Conservation (phyloP, 2,329 filamentous ascomycete species). For the Paracoccidioides brasiliensis region DNA sequence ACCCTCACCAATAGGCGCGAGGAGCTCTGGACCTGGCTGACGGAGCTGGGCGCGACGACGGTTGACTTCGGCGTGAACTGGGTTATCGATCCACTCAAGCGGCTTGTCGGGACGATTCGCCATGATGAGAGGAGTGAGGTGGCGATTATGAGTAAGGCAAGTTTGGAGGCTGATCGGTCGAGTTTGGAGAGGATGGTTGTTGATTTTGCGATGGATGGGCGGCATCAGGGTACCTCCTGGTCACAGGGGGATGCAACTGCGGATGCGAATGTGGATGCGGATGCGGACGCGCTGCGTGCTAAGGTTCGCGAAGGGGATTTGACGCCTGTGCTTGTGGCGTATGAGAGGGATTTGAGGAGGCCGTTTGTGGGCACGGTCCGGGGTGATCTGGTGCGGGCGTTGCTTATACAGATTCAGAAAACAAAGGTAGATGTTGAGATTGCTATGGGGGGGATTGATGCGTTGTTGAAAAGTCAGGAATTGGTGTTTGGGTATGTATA, state of each 20-base stretch:
- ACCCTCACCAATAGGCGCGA: slow-evolving; percentile 61
- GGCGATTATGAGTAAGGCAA: slow-evolving; percentile 90
- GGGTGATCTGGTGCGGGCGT: slow-evolving; percentile 76
- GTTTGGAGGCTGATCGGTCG: slow-evolving; percentile 75
- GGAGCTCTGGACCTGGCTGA: slow-evolving; percentile 67
- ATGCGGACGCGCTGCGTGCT: slow-evolving; percentile 60
- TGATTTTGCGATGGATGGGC: slow-evolving; percentile 76
- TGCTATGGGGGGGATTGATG: slow-evolving; percentile 89
- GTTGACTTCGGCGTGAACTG: slow-evolving; percentile 94
- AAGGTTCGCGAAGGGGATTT: slow-evolving; percentile 87
- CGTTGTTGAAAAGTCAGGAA: slow-evolving; percentile 88
- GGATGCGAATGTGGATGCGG: slow-evolving; percentile 41
- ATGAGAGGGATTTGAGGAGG: slow-evolving; percentile 72
- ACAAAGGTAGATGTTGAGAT: slow-evolving; percentile 97
- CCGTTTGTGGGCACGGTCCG: slow-evolving; percentile 72
- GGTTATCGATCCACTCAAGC: slow-evolving; percentile 74
- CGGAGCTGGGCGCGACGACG: slow-evolving; percentile 62
- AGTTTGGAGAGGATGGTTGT: slow-evolving; percentile 97
- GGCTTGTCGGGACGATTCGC: slow-evolving; percentile 79
- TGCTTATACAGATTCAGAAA: slow-evolving; percentile 95
- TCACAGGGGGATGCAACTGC: slow-evolving; percentile 57
- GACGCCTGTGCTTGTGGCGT: slow-evolving; percentile 79
- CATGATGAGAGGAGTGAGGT: slow-evolving; percentile 90
- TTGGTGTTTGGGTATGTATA: slow-evolving; percentile 60
- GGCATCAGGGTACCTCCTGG: slow-evolving; percentile 40